Evolutionary conservation across 768 basidiomycete species (phyloP).

Genomic region (Russula lepida): DNA sequence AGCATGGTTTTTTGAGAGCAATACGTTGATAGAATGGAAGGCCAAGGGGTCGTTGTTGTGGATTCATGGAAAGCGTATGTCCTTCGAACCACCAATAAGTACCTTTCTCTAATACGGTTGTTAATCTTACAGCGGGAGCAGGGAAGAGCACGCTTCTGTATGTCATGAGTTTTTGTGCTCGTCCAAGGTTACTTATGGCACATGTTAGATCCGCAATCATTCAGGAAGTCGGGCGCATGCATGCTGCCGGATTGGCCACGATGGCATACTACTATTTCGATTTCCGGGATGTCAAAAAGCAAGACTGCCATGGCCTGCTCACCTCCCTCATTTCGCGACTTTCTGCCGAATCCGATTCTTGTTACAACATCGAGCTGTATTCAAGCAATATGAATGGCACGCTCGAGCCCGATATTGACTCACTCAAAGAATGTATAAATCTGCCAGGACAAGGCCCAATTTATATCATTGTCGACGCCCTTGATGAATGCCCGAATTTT

Average conservation of each 20-base stretch:
- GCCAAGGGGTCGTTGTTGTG: no score
- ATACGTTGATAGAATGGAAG: no score
- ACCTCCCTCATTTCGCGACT: no score
- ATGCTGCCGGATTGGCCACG: not conserved
- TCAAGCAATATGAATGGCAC: no score
- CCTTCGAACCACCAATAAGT: no score
- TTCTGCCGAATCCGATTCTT: no score
- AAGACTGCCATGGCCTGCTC: not conserved
- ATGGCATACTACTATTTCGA: conserved; percentile 9
- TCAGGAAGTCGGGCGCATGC: not conserved
- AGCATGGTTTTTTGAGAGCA: not conserved
- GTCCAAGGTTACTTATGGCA: not conserved
- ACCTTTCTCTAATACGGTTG: not conserved
- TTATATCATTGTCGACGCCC: conserved; percentile 6
- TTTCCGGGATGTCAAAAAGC: conserved; percentile 3
- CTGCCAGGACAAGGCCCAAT: not conserved
- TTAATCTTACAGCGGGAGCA: not conserved
- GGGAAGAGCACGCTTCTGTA: conserved; percentile 9
- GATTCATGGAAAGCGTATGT: no score
- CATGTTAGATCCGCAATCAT: not conserved
- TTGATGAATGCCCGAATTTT: conserved; percentile 8
- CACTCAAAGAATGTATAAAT: no score
- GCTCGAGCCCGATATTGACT: no score
- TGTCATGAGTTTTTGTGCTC: not conserved
- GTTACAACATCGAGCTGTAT: no score